Conservation (phyloP, 2,329 filamentous ascomycete genomes). For the Paraphoma chrysanthemicola region DNA sequence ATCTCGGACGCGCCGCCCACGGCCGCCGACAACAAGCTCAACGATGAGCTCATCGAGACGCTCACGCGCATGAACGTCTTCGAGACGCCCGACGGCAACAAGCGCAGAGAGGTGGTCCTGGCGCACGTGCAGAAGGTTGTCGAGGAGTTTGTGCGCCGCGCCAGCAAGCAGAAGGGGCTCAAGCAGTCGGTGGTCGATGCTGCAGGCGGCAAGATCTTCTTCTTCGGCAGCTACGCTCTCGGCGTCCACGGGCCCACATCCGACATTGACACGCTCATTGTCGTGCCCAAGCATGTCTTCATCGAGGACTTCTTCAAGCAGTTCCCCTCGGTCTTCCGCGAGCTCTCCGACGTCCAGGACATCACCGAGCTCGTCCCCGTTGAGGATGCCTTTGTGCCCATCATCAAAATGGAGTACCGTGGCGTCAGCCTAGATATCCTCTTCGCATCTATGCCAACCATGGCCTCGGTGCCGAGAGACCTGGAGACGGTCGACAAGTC, state of each 20-base stretch:
- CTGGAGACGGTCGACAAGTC: slow-evolving; percentile 83
- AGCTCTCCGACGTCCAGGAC: slow-evolving; percentile 77
- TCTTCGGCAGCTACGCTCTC: slow-evolving; percentile 93
- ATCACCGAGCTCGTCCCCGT: slow-evolving; percentile 87
- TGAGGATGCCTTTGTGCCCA: slow-evolving; percentile 89
- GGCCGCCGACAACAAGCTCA: slow-evolving; percentile 75
- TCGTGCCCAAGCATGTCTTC: slow-evolving; percentile 86
- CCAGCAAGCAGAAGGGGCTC: slow-evolving; percentile 75
- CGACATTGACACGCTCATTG: slow-evolving; percentile 95
- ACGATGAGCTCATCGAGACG: slow-evolving; percentile 81
- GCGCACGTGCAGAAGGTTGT: slow-evolving; percentile 79
- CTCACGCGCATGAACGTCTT: slow-evolving; percentile 91
- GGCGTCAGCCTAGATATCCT: slow-evolving; percentile 96
- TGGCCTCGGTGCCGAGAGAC: slow-evolving; percentile 57
- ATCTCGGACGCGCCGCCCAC: slow-evolving; percentile 82
- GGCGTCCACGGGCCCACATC: slow-evolving; percentile 93
- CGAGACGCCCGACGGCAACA: slow-evolving; percentile 80
- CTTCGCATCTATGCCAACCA: slow-evolving; percentile 53
- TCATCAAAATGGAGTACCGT: slow-evolving; percentile 93
- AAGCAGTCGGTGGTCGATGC: slow-evolving; percentile 80
- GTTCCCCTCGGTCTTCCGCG: slow-evolving; percentile 80
- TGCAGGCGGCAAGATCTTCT: slow-evolving; percentile 91
- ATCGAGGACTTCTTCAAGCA: slow-evolving; percentile 91
- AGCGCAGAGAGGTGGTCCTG: slow-evolving; percentile 72
- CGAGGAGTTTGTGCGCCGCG: slow-evolving; percentile 84